Conservation (phyloP, 2,329 filamentous ascomycete species). For the Coleophoma crateriformis region DNA sequence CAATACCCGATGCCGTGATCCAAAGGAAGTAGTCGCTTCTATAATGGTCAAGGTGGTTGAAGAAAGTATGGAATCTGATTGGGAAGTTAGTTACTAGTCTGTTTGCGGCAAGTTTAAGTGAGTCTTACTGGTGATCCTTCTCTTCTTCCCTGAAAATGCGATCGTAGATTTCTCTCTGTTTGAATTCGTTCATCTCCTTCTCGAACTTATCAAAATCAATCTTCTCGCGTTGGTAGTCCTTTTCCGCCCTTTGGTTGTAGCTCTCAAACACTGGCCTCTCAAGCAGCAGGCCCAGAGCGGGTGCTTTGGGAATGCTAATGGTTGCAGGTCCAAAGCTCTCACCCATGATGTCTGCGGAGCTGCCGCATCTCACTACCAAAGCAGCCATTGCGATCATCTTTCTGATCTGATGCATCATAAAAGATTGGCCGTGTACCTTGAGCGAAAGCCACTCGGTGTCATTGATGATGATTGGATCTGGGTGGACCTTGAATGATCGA, state of each 20-base stretch:
- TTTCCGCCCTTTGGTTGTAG: conserved; percentile 72
- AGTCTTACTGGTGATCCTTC: conserved; percentile 72
- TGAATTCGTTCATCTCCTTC: conserved; percentile 79
- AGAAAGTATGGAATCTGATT: conserved; percentile 67
- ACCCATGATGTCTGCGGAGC: conserved; percentile 62
- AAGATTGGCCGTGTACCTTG: conserved; percentile 95
- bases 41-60: conserved; percentile 74
- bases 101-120: not conserved
- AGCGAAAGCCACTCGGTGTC: conserved; percentile 93
- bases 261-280: conserved; percentile 87
- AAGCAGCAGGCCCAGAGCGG: conserved; percentile 78
- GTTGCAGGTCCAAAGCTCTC: conserved; percentile 68
- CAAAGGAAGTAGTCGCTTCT: conserved; percentile 68
- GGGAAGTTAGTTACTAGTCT: conserved; percentile 2
- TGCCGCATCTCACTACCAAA: conserved; percentile 78
- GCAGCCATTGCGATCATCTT: conserved; percentile 97
- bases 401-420: conserved; percentile 99
- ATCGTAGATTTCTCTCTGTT: conserved; percentile 86
- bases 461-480: conserved; percentile 74
- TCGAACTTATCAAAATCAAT: conserved; percentile 79
- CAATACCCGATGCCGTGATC: conserved; percentile 63
- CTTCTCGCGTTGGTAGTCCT: conserved; percentile 56
- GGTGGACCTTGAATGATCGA: conserved; percentile 80
- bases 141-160: conserved; percentile 89
- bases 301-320: conserved; percentile 90